Conservation (phyloP, 2,329 filamentous ascomycete genomes). For the Aureobasidium sp. region DNA sequence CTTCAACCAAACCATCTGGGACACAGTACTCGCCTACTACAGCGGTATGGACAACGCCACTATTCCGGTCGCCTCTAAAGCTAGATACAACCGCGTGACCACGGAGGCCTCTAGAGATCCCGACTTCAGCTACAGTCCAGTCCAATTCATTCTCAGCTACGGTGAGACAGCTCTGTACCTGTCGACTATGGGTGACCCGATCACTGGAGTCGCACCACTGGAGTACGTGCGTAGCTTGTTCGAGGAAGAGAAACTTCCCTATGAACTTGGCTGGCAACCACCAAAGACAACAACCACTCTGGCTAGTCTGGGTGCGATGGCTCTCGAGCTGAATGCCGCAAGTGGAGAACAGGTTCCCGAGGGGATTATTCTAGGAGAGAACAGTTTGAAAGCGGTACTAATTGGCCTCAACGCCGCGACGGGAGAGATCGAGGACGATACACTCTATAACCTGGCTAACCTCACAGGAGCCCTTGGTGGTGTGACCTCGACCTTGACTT, state of each 20-base stretch:
- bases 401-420: conserved; percentile 5
- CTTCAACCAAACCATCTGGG: conserved; percentile 30
- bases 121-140: conserved; percentile 29
- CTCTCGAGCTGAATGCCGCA: not conserved
- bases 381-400: not conserved
- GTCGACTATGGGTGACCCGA: conserved; percentile 29
- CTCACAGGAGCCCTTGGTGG: conserved; percentile 1
- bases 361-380: not conserved
- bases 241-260: conserved; percentile 32
- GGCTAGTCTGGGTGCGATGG: conserved; percentile 3
- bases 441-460: not conserved
- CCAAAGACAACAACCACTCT: conserved; percentile 1
- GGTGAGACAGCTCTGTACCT: conserved; percentile 34
- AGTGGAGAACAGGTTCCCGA: conserved; percentile 5
- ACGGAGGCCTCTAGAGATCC: conserved; percentile 25
- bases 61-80: conserved; percentile 24
- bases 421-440: not conserved
- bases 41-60: conserved; percentile 22
- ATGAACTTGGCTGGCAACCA: conserved; percentile 29
- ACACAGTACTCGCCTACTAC: conserved; percentile 25
- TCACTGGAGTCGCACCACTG: conserved; percentile 27
- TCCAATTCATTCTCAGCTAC: conserved; percentile 30
- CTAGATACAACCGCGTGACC: conserved; percentile 27
- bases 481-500: not conserved
- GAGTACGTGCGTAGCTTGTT: conserved; percentile 32